phyloP scores from a whole-genome alignment of 176 grass and related monocot species.

The Oryza rufipogon region DNA sequence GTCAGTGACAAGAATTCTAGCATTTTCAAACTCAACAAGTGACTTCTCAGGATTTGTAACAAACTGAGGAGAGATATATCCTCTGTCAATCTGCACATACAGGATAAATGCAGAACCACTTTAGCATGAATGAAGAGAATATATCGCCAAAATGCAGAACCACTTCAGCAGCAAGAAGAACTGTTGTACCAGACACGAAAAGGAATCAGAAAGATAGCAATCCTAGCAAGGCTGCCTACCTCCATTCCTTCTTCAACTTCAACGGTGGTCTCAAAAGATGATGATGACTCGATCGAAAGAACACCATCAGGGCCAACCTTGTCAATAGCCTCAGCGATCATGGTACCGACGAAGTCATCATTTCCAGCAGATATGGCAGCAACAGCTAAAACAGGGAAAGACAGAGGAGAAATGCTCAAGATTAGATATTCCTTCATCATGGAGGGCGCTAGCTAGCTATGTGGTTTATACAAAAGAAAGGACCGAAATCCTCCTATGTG shows the following conservation, averaged over 20 bases:
- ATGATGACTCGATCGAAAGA: conserved; percentile 87
- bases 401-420: conserved; percentile 1
- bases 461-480: neutral
- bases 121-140: conserved; percentile 1
- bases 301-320: conserved; percentile 95
- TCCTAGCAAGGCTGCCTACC: conserved; percentile 38
- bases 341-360: conserved; percentile 78
- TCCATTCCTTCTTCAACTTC: conserved; percentile 99
- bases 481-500: neutral
- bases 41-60: conserved; percentile 93
- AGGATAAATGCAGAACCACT: neutral
- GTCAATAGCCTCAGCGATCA: conserved; percentile 92
- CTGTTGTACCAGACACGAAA: neutral
- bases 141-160: neutral
- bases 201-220: neutral
- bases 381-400: conserved; percentile 53
- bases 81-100: conserved; percentile 74
- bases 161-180: conserved; percentile 13
- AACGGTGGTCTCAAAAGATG: conserved; percentile 90
- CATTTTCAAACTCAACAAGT: conserved; percentile 90
- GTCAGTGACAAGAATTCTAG: conserved; percentile 84
- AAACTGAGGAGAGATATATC: conserved; percentile 91
- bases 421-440: neutral
- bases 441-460: neutral
- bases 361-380: conserved; percentile 89